Percentiles rank a stretch among this genome's conserved stretches.
phyloP scores from a whole-genome alignment of 2,329 filamentous ascomycete genomes.

The Davidsoniella virescens region DNA sequence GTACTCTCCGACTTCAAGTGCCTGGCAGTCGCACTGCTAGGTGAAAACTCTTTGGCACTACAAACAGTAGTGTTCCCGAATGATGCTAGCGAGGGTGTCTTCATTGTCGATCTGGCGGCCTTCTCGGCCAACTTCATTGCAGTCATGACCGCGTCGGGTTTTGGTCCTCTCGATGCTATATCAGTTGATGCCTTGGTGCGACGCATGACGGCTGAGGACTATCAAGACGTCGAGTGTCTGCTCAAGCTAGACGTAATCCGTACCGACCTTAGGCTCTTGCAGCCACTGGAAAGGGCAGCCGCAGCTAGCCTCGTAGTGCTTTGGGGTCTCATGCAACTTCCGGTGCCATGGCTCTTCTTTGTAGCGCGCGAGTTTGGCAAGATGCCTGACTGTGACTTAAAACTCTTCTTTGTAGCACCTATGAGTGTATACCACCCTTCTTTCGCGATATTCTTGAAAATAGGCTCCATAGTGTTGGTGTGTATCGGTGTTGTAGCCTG shows the following conservation, averaged over 20 bases:
- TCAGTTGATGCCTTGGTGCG: slow-evolving; percentile 2
- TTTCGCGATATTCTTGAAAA: neutral
- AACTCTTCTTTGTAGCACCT: neutral
- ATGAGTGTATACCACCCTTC: neutral
- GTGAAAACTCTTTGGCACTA: neutral
- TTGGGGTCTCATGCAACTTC: neutral
- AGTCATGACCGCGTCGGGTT: neutral
- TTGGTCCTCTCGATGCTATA: neutral
- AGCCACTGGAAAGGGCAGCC: neutral
- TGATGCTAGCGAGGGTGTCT: neutral
- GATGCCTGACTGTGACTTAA: neutral
- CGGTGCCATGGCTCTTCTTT: neutral
- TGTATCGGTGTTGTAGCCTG: neutral
- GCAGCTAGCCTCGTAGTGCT: neutral
- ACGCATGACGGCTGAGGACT: neutral
- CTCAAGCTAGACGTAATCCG: neutral
- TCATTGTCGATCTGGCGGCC: neutral
- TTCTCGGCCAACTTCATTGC: slow-evolving; percentile 2
- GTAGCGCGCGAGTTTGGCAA: neutral
- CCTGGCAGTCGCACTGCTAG: neutral
- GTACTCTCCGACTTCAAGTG: neutral
- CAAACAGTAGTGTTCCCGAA: neutral
- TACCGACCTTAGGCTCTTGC: neutral
- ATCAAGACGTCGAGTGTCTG: neutral
- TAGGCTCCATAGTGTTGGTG: neutral